A percentile compares a stretch with the other conserved stretches of the same genome.
These are phyloP conservation scores for Kwoniella sp. DNA, from an alignment of 768 basidiomycete species.

Conservation along the genomic window DNA sequence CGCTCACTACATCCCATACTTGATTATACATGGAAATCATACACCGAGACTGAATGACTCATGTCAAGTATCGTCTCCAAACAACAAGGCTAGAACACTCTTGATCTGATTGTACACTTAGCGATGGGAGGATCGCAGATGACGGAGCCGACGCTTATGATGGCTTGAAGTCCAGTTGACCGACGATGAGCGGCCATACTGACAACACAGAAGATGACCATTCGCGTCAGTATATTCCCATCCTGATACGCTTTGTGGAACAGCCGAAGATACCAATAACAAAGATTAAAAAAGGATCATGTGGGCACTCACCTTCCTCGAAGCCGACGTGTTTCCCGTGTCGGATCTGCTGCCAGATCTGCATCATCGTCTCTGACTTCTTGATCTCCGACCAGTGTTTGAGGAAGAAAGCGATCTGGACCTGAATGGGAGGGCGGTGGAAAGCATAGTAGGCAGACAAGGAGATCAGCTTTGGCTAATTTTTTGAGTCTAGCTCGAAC, in stretches of 20 bases:
- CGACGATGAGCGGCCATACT: conserved; percentile 51
- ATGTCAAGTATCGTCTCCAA: no score
- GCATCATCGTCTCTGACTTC: conserved; percentile 76
- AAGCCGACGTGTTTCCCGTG: conserved; percentile 82
- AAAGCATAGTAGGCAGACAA: neutral
- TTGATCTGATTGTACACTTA: no score
- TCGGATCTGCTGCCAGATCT: conserved; percentile 82
- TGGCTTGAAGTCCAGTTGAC: conserved; percentile 48
- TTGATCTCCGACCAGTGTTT: conserved; percentile 81
- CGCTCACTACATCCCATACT: no score
- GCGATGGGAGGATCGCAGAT: no score
- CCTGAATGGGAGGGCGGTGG: conserved; percentile 41
- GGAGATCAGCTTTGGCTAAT: neutral
- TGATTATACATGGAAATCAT: no score
- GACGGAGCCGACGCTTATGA: conserved; percentile 18
- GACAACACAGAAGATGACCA: neutral
- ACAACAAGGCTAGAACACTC: no score
- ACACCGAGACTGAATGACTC: no score
- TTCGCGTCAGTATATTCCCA: conserved; percentile 8
- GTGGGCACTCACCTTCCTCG: conserved; percentile 62
- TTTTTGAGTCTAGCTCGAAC: neutral
- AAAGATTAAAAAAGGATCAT: neutral
- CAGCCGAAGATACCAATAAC: neutral
- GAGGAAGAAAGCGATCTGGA: conserved; percentile 77
- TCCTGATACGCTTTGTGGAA: no score